Percentiles rank a stretch among this genome's conserved stretches.
phyloP scores from a whole-genome alignment of 306 rosid species.

The Ammopiptanthus mongolicus region DNA sequence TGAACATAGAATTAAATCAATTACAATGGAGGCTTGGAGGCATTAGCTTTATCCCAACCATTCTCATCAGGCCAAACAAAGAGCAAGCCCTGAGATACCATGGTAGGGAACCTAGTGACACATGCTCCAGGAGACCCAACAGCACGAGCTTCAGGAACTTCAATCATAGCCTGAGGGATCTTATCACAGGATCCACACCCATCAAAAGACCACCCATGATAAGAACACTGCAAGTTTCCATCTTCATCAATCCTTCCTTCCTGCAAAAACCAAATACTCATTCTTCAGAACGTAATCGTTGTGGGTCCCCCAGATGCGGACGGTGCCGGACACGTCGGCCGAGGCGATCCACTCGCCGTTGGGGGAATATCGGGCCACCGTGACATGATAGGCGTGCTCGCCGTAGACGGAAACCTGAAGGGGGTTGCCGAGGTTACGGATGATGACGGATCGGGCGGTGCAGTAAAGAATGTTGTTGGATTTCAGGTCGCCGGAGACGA shows the following conservation, averaged over 20 bases:
- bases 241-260: slow-evolving; percentile 93
- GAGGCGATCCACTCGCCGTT: slow-evolving; percentile 98
- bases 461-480: slow-evolving; percentile 72
- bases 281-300: slow-evolving; percentile 44
- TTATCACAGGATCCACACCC: slow-evolving; percentile 79
- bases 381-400: slow-evolving; percentile 82
- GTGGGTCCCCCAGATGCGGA: slow-evolving; percentile 90
- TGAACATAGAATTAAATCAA: slow-evolving; percentile 1
- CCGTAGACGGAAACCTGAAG: slow-evolving; percentile 75
- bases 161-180: slow-evolving; percentile 84
- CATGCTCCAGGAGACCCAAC: slow-evolving; percentile 73
- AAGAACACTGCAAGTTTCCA: slow-evolving; percentile 94
- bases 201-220: slow-evolving; percentile 96
- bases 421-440: slow-evolving; percentile 72
- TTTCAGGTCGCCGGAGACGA: slow-evolving; percentile 85
- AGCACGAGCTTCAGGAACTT: slow-evolving; percentile 94
- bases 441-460: slow-evolving; percentile 81
- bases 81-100: slow-evolving; percentile 92
- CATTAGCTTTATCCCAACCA: slow-evolving; percentile 89
- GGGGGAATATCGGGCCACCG: slow-evolving; percentile 88
- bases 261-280: slow-evolving; percentile 37
- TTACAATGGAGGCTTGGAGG: slow-evolving; percentile 79
- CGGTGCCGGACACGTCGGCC: slow-evolving; percentile 78
- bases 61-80: slow-evolving; percentile 98
- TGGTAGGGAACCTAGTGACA: slow-evolving; percentile 69